These are phyloP conservation scores for Candida awuae DNA, from an alignment of 805 yeast genomes.

Conservation along the genomic window DNA sequence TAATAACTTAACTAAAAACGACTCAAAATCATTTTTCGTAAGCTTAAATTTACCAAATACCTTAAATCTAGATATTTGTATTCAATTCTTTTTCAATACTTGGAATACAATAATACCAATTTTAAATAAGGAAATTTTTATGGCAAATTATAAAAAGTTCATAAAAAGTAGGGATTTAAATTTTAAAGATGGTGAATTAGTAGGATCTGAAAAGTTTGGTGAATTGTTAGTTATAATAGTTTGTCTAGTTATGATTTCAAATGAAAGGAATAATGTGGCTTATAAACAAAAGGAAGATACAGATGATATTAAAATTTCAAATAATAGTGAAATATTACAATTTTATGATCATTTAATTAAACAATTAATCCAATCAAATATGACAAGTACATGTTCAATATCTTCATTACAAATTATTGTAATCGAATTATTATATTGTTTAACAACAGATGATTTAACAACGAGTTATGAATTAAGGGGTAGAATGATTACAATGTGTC, in stretches of 20 bases:
- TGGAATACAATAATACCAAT: constrained; percentile 72
- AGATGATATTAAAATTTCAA: constrained; percentile 8
- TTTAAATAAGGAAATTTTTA: constrained; percentile 60
- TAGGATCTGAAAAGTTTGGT: constrained; percentile 46
- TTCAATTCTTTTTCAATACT: constrained; percentile 61
- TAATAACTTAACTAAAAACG: constrained; percentile 30
- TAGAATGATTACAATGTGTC: constrained; percentile 71
- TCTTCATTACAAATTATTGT: constrained; percentile 64
- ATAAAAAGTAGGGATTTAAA: constrained; percentile 37
- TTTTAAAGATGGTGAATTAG: constrained; percentile 35
- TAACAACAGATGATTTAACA: constrained; percentile 64
- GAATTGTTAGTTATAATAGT: constrained; percentile 43
- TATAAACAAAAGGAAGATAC: constrained; percentile 1
- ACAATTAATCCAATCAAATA: constrained; percentile 54
- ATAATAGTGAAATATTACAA: constrained; percentile 31
- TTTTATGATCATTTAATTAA: constrained; percentile 56
- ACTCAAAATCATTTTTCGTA: constrained; percentile 40
- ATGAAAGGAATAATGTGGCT: constrained; percentile 23
- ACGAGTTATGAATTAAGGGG: constrained; percentile 73
- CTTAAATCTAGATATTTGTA: constrained; percentile 56
- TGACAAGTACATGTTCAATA: constrained; percentile 52
- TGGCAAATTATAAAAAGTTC: constrained; percentile 46
- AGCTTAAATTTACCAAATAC: constrained; percentile 41
- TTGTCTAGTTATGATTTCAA: constrained; percentile 42
- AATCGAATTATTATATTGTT: constrained; percentile 61